Evolutionary conservation across 1,284 basidiomycete species (phyloP).

Genomic region (Erythrobasidium hasegawianum): DNA sequence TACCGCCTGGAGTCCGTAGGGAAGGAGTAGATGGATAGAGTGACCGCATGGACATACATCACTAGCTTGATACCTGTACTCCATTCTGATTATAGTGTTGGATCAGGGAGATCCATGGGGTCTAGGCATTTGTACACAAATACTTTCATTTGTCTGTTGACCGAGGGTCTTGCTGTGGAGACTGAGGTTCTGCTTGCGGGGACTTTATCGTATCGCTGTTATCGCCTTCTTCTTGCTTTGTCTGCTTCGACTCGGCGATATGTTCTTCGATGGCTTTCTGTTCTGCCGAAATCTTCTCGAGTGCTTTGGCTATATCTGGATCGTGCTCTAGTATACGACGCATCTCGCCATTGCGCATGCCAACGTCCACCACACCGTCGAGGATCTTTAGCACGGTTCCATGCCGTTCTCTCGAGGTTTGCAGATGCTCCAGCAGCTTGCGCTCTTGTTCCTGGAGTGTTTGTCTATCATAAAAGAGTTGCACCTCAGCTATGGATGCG

Average conservation of each 20-base stretch:
- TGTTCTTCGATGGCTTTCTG: conserved; percentile 4
- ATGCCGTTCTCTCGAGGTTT: not conserved
- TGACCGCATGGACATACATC: too few relatives aligned
- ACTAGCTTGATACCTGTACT: too few relatives aligned
- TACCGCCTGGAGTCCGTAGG: too few relatives aligned
- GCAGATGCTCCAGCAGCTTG: conserved; percentile 10
- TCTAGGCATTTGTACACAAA: too few relatives aligned
- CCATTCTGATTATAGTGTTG: too few relatives aligned
- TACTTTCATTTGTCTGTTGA: too few relatives aligned
- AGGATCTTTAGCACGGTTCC: conserved; percentile 13
- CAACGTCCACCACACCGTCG: conserved; percentile 32
- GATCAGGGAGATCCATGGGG: too few relatives aligned
- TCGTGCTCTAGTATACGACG: conserved; percentile 24
- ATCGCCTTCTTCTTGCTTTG: too few relatives aligned
- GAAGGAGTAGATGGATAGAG: too few relatives aligned
- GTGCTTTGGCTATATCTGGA: conserved; percentile 25
- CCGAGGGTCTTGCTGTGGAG: too few relatives aligned
- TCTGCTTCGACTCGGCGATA: not conserved
- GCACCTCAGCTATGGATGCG: not conserved
- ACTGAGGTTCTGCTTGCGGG: too few relatives aligned
- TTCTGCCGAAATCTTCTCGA: conserved; percentile 23
- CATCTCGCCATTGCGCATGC: conserved; percentile 31
- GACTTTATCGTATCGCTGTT: not conserved
- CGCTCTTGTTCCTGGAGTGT: conserved; percentile 17
- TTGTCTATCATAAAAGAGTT: not conserved